Percentiles rank a stretch among this genome's conserved stretches.
These are phyloP conservation scores for Ascochyta lentis DNA, from an alignment of 2,329 filamentous ascomycete species.

Conservation along the genomic window DNA sequence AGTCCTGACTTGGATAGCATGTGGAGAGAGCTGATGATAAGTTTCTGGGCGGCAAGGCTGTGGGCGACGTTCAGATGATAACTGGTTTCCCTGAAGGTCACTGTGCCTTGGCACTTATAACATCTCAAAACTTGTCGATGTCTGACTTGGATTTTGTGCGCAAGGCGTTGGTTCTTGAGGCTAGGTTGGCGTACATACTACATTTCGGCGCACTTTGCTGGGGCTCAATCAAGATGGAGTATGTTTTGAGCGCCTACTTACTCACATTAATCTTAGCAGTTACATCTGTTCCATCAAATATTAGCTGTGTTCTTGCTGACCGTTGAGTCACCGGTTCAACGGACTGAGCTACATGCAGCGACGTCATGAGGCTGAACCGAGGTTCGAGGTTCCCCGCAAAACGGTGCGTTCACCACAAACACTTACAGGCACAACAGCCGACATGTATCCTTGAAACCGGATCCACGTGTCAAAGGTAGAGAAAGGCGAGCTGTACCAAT, in stretches of 20 bases:
- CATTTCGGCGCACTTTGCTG: background rate
- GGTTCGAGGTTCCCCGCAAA: slow-evolving; percentile 22
- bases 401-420: background rate
- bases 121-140: background rate
- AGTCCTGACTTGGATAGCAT: slow-evolving; percentile 21
- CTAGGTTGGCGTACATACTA: background rate
- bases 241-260: too few species aligned
- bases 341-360: background rate
- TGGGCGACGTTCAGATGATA: slow-evolving; percentile 14
- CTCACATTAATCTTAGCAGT: too few species aligned
- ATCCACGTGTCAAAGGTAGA: background rate
- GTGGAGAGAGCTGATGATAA: slow-evolving; percentile 30
- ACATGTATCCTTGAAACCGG: background rate
- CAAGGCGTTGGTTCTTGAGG: background rate
- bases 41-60: slow-evolving; percentile 22
- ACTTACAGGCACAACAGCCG: slow-evolving; percentile 1
- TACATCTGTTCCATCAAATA: background rate
- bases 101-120: too few species aligned
- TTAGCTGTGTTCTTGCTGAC: background rate
- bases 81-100: too few species aligned
- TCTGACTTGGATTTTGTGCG: background rate
- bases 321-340: background rate
- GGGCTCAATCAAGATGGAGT: background rate
- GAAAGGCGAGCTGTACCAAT: background rate
- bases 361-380: slow-evolving; percentile 19